These are phyloP conservation scores for Mimosa pudica DNA, from an alignment of 306 rosid species.

Conservation along the genomic window DNA sequence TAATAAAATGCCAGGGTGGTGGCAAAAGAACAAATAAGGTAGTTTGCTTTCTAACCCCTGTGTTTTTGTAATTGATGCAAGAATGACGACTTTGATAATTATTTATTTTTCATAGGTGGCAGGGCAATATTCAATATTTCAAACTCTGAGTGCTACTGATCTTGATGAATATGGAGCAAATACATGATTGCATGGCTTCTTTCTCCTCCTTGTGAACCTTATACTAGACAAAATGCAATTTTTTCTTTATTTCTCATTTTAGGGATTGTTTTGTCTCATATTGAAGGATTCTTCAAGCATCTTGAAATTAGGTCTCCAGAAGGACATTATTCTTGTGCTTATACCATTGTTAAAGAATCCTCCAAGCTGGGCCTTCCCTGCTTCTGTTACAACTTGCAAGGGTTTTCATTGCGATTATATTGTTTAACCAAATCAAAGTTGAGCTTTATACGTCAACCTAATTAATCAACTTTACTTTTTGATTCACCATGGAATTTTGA, in stretches of 20 bases:
- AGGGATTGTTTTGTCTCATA: constrained; percentile 17
- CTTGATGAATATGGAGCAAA: constrained; percentile 67
- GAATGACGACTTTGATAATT: no score
- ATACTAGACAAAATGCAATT: constrained; percentile 82
- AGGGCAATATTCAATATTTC: constrained; percentile 72
- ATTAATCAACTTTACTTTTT: no score
- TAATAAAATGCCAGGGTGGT: no score
- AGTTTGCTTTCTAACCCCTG: no score
- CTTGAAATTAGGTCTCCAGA: constrained; percentile 76
- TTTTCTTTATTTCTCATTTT: constrained; percentile 24
- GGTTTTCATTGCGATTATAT: no score
- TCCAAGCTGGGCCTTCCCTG: constrained; percentile 38
- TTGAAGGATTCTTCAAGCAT: constrained; percentile 37
- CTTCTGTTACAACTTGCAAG: no score
- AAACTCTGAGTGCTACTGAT: constrained; percentile 77
- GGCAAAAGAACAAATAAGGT: no score
- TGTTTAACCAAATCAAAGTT: no score
- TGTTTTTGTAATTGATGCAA: no score
- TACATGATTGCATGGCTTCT: constrained; percentile 69
- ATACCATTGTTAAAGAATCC: constrained; percentile 60
- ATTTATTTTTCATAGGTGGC: neutral
- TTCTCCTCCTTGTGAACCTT: constrained; percentile 99
- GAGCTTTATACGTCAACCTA: no score
- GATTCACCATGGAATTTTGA: no score
- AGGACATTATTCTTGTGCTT: constrained; percentile 89